A percentile compares a stretch with the other conserved stretches of the same genome.
Evolutionary conservation across 306 rosid species (phyloP).

Genomic region (Gastrolobium bilobum): DNA sequence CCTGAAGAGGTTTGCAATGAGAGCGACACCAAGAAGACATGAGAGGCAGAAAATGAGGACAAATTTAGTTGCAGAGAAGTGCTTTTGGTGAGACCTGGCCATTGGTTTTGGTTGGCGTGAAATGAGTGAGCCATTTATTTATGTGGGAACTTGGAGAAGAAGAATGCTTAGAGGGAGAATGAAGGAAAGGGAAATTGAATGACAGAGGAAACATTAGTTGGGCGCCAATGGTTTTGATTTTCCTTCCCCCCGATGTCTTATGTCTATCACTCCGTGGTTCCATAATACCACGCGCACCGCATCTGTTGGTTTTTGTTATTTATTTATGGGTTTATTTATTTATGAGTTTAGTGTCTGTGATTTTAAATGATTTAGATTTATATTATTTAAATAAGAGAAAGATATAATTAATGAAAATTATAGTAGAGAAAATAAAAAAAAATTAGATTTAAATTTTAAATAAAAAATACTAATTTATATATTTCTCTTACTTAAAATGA

Average conservation of each 20-base stretch:
- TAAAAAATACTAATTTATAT: too few species aligned
- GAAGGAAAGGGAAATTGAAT: not conserved
- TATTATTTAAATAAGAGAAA: too few species aligned
- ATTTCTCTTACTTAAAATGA: too few species aligned
- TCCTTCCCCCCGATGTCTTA: not conserved
- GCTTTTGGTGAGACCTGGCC: slow-evolving; percentile 61
- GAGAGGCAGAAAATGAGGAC: slow-evolving; percentile 53
- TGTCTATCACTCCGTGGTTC: not conserved
- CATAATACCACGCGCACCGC: slow-evolving; percentile 23
- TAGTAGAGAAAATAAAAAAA: too few species aligned
- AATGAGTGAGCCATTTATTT: slow-evolving; percentile 37
- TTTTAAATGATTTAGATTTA: too few species aligned
- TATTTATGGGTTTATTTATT: too few species aligned
- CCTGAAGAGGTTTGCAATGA: slow-evolving; percentile 66
- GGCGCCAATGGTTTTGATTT: slow-evolving; percentile 68
- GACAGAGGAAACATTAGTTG: slow-evolving; percentile 45
- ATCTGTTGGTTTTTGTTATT: not conserved
- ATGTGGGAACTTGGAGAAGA: slow-evolving; percentile 4
- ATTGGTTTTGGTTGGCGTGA: slow-evolving; percentile 32
- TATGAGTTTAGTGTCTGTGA: too few species aligned
- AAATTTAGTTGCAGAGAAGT: slow-evolving; percentile 47
- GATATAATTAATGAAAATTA: too few species aligned
- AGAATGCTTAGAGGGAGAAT: not conserved
- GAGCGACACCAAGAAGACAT: slow-evolving; percentile 54
- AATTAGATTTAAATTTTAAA: too few species aligned